These are phyloP conservation scores for Fusarium denticulatum DNA, from an alignment of 2,329 filamentous ascomycete genomes.

Conservation along the genomic window DNA sequence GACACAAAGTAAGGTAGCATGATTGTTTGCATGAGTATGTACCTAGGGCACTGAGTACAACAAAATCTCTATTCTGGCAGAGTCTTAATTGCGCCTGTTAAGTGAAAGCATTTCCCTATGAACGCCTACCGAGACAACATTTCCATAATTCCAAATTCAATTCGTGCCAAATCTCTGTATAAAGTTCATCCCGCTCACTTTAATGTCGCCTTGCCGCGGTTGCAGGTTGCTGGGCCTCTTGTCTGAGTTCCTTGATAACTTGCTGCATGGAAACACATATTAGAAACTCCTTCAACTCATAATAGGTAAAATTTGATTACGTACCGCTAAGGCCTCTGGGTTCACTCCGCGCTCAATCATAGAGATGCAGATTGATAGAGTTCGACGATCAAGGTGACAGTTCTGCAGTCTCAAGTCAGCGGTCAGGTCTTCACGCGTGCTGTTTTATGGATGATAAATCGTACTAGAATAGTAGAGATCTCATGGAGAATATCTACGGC, in stretches of 20 bases:
- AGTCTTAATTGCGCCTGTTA: not conserved
- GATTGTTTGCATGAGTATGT: slow-evolving; percentile 17
- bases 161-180: not conserved
- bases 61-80: slow-evolving; percentile 12
- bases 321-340: slow-evolving; percentile 90
- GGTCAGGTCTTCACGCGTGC: not conserved
- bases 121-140: slow-evolving; percentile 20
- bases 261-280: slow-evolving; percentile 51
- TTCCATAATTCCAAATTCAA: not conserved
- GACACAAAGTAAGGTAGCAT: slow-evolving; percentile 3
- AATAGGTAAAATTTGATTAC: slow-evolving; percentile 43
- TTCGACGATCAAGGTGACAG: slow-evolving; percentile 89
- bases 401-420: slow-evolving; percentile 68
- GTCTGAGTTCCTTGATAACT: slow-evolving; percentile 68
- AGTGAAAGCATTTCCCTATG: slow-evolving; percentile 10
- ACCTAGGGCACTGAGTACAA: not conserved
- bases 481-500: slow-evolving; percentile 86
- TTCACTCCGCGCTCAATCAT: slow-evolving; percentile 98
- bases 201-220: slow-evolving; percentile 44
- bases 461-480: slow-evolving; percentile 87
- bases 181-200: slow-evolving; percentile 15
- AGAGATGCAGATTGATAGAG: slow-evolving; percentile 93
- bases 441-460: slow-evolving; percentile 42
- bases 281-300: not conserved
- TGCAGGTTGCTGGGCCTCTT: slow-evolving; percentile 61